These are phyloP conservation scores for Harringtonia aguacate DNA, from an alignment of 2,329 filamentous ascomycete genomes.

Conservation along the genomic window DNA sequence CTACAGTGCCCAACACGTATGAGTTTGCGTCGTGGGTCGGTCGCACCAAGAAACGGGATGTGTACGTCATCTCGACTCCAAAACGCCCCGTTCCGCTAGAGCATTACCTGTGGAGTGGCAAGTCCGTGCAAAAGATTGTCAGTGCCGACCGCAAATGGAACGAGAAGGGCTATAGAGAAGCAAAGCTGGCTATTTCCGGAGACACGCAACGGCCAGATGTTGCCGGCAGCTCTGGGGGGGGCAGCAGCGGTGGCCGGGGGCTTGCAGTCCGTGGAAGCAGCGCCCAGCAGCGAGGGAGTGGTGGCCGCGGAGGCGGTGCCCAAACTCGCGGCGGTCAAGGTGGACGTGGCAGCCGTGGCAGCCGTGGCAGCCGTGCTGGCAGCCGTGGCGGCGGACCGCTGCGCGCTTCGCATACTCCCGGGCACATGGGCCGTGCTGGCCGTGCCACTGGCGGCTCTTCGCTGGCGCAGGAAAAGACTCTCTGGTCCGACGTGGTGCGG, in stretches of 20 bases:
- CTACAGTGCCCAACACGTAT: constrained; percentile 93
- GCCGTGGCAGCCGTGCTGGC: constrained; percentile 29
- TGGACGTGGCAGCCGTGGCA: constrained; percentile 17
- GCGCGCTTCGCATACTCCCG: constrained; percentile 51
- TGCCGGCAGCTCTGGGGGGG: too few relatives aligned
- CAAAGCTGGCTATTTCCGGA: constrained; percentile 11
- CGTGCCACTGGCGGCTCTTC: constrained; percentile 78
- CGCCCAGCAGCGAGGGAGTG: too few relatives aligned
- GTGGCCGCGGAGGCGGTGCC: constrained; percentile 38
- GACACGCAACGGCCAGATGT: too few relatives aligned
- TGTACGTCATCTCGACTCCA: constrained; percentile 95
- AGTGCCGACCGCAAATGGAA: constrained; percentile 85
- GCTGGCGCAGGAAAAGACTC: constrained; percentile 85
- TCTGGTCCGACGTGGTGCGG: constrained; percentile 94
- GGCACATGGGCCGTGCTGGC: constrained; percentile 84
- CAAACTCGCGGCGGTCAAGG: constrained; percentile 42
- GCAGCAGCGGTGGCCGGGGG: too few relatives aligned
- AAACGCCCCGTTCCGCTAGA: constrained; percentile 92
- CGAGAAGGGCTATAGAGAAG: constrained; percentile 86
- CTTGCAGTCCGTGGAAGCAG: constrained; percentile 35
- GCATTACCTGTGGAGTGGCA: constrained; percentile 92
- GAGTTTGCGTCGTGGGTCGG: constrained; percentile 99
- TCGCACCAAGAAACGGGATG: constrained; percentile 95
- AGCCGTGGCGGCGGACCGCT: constrained; percentile 47
- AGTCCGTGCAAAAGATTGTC: constrained; percentile 89